phyloP scores from a whole-genome alignment of 495 filamentous ascomycete species.

The Oleoguttula mirabilis region DNA sequence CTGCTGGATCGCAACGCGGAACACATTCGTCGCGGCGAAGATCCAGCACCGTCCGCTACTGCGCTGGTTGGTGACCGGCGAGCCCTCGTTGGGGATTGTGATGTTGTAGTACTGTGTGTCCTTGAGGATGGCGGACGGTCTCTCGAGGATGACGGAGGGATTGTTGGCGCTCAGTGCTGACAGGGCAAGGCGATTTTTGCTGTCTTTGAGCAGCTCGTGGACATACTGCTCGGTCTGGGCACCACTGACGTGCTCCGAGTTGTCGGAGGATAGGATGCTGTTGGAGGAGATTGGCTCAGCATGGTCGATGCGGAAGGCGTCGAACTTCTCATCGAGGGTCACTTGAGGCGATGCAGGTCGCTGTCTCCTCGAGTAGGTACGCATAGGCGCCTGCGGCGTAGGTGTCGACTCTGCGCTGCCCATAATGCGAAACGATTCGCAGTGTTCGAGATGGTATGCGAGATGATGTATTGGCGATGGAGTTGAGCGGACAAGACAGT shows the following conservation, averaged over 20 bases:
- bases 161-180: slow-evolving; percentile 49
- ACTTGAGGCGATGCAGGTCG: neutral
- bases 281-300: neutral
- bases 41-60: slow-evolving; percentile 77
- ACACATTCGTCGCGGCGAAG: slow-evolving; percentile 77
- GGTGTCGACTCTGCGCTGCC: slow-evolving; percentile 7
- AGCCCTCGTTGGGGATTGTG: slow-evolving; percentile 69
- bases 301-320: slow-evolving; percentile 18
- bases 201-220: slow-evolving; percentile 47
- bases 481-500: neutral
- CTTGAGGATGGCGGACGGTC: slow-evolving; percentile 38
- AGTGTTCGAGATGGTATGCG: neutral
- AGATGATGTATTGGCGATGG: neutral
- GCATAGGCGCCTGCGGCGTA: neutral
- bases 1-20: slow-evolving; percentile 72
- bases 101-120: slow-evolving; percentile 71
- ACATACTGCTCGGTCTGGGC: slow-evolving; percentile 43
- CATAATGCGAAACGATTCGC: neutral
- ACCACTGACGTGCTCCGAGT: slow-evolving; percentile 32
- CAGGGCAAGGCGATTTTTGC: slow-evolving; percentile 59
- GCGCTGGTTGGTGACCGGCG: slow-evolving; percentile 73
- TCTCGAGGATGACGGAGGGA: slow-evolving; percentile 41
- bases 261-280: slow-evolving; percentile 13
- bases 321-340: slow-evolving; percentile 20
- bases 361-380: neutral